Conservation (phyloP, 2,329 filamentous ascomycete genomes). For the Penicillium thymicola region DNA sequence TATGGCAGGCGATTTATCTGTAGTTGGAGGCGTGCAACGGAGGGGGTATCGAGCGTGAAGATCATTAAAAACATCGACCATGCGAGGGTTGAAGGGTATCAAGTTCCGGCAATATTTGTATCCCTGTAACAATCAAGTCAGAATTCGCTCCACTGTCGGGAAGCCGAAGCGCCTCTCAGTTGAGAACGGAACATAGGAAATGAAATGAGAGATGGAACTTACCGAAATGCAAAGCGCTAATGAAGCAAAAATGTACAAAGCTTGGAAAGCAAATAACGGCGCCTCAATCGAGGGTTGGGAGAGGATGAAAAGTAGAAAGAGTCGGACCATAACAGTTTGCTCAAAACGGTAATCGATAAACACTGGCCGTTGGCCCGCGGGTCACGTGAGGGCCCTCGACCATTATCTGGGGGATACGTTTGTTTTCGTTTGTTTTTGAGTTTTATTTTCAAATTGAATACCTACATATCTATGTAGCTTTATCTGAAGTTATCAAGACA, state of each 20-base stretch:
- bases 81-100: constrained; percentile 20
- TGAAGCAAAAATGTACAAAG: constrained; percentile 25
- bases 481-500: too few species aligned
- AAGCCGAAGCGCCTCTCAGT: constrained; percentile 11
- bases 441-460: too few species aligned
- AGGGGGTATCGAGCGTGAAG: constrained; percentile 12
- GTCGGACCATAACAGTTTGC: constrained; percentile 27
- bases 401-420: too few species aligned
- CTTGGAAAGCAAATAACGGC: constrained; percentile 18
- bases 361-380: constrained; percentile 26
- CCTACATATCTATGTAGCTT: too few species aligned
- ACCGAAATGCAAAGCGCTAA: constrained; percentile 29
- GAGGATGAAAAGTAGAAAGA: constrained; percentile 21
- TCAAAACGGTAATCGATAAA: constrained; percentile 41
- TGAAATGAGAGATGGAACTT: constrained; percentile 7
- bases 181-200: constrained; percentile 6
- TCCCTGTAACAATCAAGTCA: constrained; percentile 24
- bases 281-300: constrained; percentile 16
- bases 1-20: constrained; percentile 3
- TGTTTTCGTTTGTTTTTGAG: too few species aligned
- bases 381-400: background rate
- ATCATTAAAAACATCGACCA: constrained; percentile 17
- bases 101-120: constrained; percentile 24
- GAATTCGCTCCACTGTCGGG: constrained; percentile 18
- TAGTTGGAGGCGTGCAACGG: background rate